phyloP scores from a whole-genome alignment of 1,139 yeast species.

The Sugiyamaella novakii region DNA sequence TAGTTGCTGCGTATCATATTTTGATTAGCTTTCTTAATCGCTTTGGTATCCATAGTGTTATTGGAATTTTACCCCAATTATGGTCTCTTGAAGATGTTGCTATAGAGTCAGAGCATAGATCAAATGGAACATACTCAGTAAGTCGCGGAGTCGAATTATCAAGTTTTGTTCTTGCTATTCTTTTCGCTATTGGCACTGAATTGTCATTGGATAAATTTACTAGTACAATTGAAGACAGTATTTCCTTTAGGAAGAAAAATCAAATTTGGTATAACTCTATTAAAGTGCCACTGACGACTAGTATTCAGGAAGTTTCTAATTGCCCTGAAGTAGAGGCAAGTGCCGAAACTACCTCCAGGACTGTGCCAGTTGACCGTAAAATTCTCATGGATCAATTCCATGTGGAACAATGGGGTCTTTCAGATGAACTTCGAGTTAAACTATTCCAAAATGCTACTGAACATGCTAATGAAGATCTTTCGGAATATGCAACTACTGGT shows the following conservation, averaged over 20 bases:
- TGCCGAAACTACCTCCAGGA: not conserved
- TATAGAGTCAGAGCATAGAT: slow-evolving; percentile 5
- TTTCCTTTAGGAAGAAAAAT: slow-evolving; percentile 26
- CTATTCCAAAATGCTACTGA: slow-evolving; percentile 1
- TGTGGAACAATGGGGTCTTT: slow-evolving; percentile 15
- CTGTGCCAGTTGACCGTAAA: slow-evolving; percentile 20
- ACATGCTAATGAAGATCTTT: slow-evolving; percentile 2
- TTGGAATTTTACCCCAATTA: slow-evolving; percentile 29
- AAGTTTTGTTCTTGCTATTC: slow-evolving; percentile 30
- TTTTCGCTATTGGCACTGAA: slow-evolving; percentile 30
- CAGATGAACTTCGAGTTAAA: slow-evolving; percentile 17
- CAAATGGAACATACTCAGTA: not conserved
- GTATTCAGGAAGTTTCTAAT: slow-evolving; percentile 16
- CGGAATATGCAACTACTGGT: slow-evolving; percentile 4
- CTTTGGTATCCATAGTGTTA: slow-evolving; percentile 28
- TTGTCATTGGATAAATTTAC: slow-evolving; percentile 26
- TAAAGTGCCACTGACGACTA: slow-evolving; percentile 22
- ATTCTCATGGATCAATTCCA: slow-evolving; percentile 13
- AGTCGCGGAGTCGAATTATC: slow-evolving; percentile 28
- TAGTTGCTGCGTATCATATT: slow-evolving; percentile 29
- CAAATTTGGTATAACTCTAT: slow-evolving; percentile 29
- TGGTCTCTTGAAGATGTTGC: slow-evolving; percentile 29
- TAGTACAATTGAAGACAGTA: slow-evolving; percentile 22
- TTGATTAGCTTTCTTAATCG: slow-evolving; percentile 26
- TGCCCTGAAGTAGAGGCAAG: not conserved